Percentiles rank a stretch among this genome's conserved stretches.
phyloP scores from a whole-genome alignment of 768 basidiomycete genomes.

The Gloeostereum incarnatum region DNA sequence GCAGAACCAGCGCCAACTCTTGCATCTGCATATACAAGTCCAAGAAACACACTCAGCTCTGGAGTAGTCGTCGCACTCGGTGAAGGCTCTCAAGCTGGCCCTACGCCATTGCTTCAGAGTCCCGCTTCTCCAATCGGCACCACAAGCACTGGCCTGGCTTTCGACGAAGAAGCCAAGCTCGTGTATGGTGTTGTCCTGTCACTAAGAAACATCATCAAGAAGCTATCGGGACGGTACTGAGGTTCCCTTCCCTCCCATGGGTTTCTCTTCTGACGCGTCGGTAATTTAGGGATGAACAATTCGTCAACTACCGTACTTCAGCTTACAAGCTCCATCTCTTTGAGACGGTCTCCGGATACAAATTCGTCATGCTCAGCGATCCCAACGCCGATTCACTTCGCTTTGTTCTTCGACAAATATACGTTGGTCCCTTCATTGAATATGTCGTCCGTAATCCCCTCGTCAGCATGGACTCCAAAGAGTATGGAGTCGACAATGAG shows the following conservation, averaged over 20 bases:
- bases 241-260: not conserved
- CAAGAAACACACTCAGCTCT: slow-evolving; percentile 56
- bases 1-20: slow-evolving; percentile 21
- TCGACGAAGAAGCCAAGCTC: slow-evolving; percentile 96
- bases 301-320: slow-evolving; percentile 85
- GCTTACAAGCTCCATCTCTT: slow-evolving; percentile 90
- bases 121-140: slow-evolving; percentile 19
- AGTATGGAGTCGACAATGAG: slow-evolving; percentile 88
- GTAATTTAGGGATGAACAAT: slow-evolving; percentile 74
- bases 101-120: slow-evolving; percentile 26
- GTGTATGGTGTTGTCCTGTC: slow-evolving; percentile 95
- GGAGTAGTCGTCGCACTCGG: slow-evolving; percentile 61
- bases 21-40: slow-evolving; percentile 38
- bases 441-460: slow-evolving; percentile 92
- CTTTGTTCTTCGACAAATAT: slow-evolving; percentile 78
- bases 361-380: slow-evolving; percentile 91
- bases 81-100: slow-evolving; percentile 26
- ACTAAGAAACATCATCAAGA: slow-evolving; percentile 90
- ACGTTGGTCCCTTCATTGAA: slow-evolving; percentile 90
- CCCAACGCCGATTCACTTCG: slow-evolving; percentile 77
- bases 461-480: slow-evolving; percentile 71
- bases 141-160: slow-evolving; percentile 59
- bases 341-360: slow-evolving; percentile 88
- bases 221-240: slow-evolving; percentile 74
- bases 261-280: not conserved